Conservation (phyloP, 177 flowering plant genomes). For the Vitis hybrid region DNA sequence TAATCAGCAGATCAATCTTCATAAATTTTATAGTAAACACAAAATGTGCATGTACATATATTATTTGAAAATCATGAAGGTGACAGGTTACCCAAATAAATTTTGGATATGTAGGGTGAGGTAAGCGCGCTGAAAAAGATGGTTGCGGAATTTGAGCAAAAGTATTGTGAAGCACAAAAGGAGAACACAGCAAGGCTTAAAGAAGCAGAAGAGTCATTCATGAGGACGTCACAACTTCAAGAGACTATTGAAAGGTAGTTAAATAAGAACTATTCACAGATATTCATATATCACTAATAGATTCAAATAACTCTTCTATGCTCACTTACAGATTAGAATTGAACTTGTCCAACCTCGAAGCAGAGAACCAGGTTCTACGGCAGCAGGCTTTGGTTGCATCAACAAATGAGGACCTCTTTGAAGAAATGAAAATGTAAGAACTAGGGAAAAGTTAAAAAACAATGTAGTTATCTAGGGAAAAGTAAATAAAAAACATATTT, state of each 20-base stretch:
- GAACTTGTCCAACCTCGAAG: constrained; percentile 71
- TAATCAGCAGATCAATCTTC: too few species aligned
- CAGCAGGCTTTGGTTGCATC: constrained; percentile 78
- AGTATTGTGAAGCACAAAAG: constrained; percentile 44
- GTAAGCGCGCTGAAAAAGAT: constrained; percentile 45
- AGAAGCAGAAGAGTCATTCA: constrained; percentile 61
- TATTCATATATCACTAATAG: neutral
- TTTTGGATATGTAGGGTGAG: constrained; percentile 46
- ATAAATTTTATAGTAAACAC: neutral
- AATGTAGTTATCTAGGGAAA: neutral
- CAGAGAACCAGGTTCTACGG: constrained; percentile 89
- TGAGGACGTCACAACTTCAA: constrained; percentile 53
- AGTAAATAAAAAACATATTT: neutral
- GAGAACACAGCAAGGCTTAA: constrained; percentile 45
- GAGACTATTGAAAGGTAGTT: constrained; percentile 68
- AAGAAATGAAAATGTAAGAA: constrained; percentile 59
- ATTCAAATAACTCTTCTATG: constrained; percentile 8
- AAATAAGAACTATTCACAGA: neutral
- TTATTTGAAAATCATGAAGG: too few species aligned
- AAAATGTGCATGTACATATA: neutral
- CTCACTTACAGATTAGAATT: constrained; percentile 54
- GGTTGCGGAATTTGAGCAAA: constrained; percentile 56
- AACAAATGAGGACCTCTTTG: constrained; percentile 50
- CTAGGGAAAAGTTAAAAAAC: neutral
- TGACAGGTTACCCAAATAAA: neutral